Evolutionary conservation across 2,329 filamentous ascomycete species (phyloP).

Genomic region (Blastomyces silverae): DNA sequence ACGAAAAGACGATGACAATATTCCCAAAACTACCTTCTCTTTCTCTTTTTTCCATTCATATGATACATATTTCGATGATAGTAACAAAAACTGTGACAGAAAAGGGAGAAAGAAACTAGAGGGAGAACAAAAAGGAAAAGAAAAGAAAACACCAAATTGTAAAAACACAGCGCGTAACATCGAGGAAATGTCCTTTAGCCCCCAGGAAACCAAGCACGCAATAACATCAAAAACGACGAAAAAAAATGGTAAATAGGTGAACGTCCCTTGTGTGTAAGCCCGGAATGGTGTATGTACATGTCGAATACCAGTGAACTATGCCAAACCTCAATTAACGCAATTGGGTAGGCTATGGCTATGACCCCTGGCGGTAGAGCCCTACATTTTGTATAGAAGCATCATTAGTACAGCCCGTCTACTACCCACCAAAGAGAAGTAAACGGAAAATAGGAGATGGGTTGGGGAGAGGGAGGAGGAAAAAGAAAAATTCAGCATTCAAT

Average conservation of each 20-base stretch:
- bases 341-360: neutral
- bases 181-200: no score
- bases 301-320: neutral
- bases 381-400: neutral
- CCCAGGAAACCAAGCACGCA: no score
- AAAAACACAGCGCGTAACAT: neutral
- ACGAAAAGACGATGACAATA: no score
- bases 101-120: no score
- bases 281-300: neutral
- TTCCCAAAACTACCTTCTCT: no score
- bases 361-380: neutral
- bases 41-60: no score
- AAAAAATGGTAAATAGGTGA: no score
- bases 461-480: slow-evolving; percentile 16
- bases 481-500: slow-evolving; percentile 9
- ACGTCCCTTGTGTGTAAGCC: no score
- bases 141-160: neutral
- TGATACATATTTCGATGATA: no score
- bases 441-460: neutral
- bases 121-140: neutral
- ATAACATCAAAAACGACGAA: no score
- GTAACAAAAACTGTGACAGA: no score
- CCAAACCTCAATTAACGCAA: neutral
- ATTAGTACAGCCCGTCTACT: neutral
- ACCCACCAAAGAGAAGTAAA: neutral